A percentile compares a stretch with the other conserved stretches of the same genome.
These are phyloP conservation scores for Aspergillus candidus DNA, from an alignment of 2,329 filamentous ascomycete genomes.

Conservation along the genomic window DNA sequence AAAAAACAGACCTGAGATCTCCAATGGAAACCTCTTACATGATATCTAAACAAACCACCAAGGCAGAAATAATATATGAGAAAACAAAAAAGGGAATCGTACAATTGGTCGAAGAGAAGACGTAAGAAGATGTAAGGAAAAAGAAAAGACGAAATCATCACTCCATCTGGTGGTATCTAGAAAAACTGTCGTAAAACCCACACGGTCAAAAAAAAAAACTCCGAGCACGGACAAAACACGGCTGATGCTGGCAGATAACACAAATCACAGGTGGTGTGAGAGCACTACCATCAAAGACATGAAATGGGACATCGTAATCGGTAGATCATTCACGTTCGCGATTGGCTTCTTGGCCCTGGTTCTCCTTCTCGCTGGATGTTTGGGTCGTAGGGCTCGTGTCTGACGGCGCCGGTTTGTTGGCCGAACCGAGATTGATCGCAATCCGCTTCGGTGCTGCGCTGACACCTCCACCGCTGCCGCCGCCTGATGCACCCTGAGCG, in stretches of 20 bases:
- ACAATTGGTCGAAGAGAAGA: conserved; percentile 7
- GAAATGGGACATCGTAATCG: conserved; percentile 2
- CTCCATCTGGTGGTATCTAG: conserved; percentile 22
- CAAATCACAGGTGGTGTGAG: not conserved
- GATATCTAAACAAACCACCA: conserved; percentile 9
- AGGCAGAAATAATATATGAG: conserved; percentile 2
- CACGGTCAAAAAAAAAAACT: conserved; percentile 7
- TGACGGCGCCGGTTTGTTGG: conserved; percentile 17
- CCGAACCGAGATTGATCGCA: conserved; percentile 34
- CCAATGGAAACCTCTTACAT: conserved; percentile 8
- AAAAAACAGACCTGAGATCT: conserved; percentile 1
- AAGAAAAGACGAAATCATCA: conserved; percentile 10
- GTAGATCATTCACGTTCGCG: conserved; percentile 16
- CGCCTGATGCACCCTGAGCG: conserved; percentile 11
- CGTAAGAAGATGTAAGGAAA: conserved; percentile 2
- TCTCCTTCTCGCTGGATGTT: conserved; percentile 27
- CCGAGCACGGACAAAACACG: conserved; percentile 8
- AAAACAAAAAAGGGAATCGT: conserved; percentile 12
- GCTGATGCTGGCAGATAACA: conserved; percentile 8
- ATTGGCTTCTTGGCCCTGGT: conserved; percentile 20
- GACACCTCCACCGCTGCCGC: conserved; percentile 2
- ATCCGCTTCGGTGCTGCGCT: conserved; percentile 32
- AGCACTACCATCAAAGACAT: conserved; percentile 5
- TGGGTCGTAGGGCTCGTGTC: conserved; percentile 15
- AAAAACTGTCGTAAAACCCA: conserved; percentile 15